Evolutionary conservation across 2,329 filamentous ascomycete genomes (phyloP).

Genomic region (Aspergillus pseudotamarii): DNA sequence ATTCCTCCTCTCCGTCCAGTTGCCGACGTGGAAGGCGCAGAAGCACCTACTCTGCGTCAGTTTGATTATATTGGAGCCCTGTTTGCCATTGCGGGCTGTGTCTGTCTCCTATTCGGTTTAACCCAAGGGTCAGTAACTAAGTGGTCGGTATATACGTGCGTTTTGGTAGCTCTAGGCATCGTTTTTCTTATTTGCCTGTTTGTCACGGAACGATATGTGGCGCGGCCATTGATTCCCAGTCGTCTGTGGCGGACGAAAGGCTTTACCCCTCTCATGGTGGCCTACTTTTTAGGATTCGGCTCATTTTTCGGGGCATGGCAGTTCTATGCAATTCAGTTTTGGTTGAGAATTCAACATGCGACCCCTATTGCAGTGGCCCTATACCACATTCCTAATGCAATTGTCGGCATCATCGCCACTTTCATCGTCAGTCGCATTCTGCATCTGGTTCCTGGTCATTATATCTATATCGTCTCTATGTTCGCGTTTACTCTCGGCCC

Average conservation of each 20-base stretch:
- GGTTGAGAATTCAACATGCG: constrained; percentile 42
- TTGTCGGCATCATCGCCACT: constrained; percentile 49
- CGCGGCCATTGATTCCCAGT: constrained; percentile 50
- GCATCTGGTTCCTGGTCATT: constrained; percentile 51
- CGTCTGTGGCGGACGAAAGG: constrained; percentile 48
- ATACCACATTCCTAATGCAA: constrained; percentile 50
- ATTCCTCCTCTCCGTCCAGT: constrained; percentile 42
- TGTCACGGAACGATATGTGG: constrained; percentile 47
- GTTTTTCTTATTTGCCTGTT: constrained; percentile 51
- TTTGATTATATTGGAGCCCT: constrained; percentile 47
- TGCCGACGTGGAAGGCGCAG: constrained; percentile 31
- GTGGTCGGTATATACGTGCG: constrained; percentile 54
- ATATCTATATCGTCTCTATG: constrained; percentile 51
- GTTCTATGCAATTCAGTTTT: constrained; percentile 46
- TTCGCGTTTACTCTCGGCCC: constrained; percentile 43
- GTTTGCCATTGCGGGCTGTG: constrained; percentile 53
- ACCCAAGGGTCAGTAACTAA: constrained; percentile 56
- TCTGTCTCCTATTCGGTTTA: constrained; percentile 60
- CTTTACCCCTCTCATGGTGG: constrained; percentile 47
- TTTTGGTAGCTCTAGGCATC: constrained; percentile 51
- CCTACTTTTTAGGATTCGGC: constrained; percentile 49
- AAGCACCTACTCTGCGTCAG: constrained; percentile 33
- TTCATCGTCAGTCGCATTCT: constrained; percentile 51
- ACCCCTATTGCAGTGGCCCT: constrained; percentile 46
- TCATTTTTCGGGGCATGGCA: constrained; percentile 50